These are phyloP conservation scores for Cucumis cinereus DNA, from an alignment of 306 rosid genomes.

Conservation along the genomic window DNA sequence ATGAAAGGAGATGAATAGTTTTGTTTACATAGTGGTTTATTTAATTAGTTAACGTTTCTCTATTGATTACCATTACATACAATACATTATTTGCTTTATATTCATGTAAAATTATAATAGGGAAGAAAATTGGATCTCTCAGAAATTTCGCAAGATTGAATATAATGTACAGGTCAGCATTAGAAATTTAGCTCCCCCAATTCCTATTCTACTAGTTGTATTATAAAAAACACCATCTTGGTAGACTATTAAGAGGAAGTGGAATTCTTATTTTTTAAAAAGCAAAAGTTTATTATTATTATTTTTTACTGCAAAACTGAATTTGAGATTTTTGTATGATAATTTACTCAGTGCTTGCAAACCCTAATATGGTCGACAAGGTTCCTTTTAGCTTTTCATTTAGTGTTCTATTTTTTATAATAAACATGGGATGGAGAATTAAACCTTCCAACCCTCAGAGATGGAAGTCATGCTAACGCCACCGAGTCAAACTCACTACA, in stretches of 20 bases:
- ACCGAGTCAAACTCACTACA: no score
- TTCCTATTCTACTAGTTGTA: background rate
- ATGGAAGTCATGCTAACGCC: no score
- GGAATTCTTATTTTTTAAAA: background rate
- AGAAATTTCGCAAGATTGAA: background rate
- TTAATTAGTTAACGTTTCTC: background rate
- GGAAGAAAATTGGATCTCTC: background rate
- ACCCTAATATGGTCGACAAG: background rate
- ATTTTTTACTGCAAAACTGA: background rate
- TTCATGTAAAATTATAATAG: constrained; percentile 3
- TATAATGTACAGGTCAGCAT: background rate
- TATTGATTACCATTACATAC: background rate
- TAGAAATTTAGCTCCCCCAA: background rate
- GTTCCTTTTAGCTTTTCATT: no score
- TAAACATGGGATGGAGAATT: no score
- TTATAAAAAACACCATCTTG: background rate
- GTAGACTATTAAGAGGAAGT: background rate
- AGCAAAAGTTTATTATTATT: background rate
- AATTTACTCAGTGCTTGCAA: background rate
- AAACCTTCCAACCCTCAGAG: no score
- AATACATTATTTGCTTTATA: background rate
- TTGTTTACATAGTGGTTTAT: background rate
- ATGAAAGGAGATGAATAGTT: background rate
- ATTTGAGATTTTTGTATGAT: background rate
- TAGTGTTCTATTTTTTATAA: no score